phyloP scores from a whole-genome alignment of 257 asterid species.

The Perilla frutescens region DNA sequence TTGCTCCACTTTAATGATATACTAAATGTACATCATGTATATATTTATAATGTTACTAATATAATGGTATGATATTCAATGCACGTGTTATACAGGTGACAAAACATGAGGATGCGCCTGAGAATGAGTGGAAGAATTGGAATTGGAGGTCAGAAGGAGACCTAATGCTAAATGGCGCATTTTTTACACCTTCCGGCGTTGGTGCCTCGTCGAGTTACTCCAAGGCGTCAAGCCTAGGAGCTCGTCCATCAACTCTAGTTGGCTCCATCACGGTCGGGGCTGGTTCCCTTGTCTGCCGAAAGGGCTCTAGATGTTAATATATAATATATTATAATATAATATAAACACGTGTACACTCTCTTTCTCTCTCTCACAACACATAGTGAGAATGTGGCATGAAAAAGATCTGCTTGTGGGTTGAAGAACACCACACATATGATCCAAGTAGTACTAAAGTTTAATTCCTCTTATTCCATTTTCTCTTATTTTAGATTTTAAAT shows the following conservation, averaged over 20 bases:
- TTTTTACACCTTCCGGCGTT: slow-evolving; percentile 53
- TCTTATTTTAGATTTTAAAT: neutral
- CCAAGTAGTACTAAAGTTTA: neutral
- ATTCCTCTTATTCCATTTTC: neutral
- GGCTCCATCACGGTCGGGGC: slow-evolving; percentile 52
- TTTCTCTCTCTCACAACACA: neutral
- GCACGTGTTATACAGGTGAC: slow-evolving; percentile 49
- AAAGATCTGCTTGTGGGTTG: neutral
- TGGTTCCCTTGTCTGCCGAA: slow-evolving; percentile 56
- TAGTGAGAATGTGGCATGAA: slow-evolving; percentile 17
- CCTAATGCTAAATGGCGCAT: slow-evolving; percentile 74
- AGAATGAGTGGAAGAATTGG: slow-evolving; percentile 65
- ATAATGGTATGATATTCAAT: neutral
- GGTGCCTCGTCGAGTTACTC: slow-evolving; percentile 61
- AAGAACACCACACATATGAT: slow-evolving; percentile 7
- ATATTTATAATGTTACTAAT: neutral
- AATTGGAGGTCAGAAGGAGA: slow-evolving; percentile 73
- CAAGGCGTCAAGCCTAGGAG: slow-evolving; percentile 70
- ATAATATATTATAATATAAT: neutral
- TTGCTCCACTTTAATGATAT: neutral
- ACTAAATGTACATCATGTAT: no score
- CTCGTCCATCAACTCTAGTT: slow-evolving; percentile 54
- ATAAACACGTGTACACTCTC: neutral
- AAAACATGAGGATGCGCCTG: slow-evolving; percentile 61
- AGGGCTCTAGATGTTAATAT: slow-evolving; percentile 51